phyloP scores from a whole-genome alignment of 1,284 basidiomycete species.

The Inonotus obliquus region DNA sequence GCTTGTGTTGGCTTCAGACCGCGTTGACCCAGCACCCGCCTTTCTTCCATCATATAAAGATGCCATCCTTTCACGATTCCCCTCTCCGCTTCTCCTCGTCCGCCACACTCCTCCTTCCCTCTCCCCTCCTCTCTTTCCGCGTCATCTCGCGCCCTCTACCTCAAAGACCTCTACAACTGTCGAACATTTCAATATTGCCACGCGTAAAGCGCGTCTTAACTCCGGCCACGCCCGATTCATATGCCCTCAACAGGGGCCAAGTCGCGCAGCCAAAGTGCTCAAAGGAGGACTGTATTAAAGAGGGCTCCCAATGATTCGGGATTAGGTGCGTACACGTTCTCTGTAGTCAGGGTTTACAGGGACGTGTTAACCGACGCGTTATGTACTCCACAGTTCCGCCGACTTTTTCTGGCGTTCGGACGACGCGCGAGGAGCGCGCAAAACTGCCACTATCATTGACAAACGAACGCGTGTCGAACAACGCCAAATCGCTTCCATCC shows the following conservation, averaged over 20 bases:
- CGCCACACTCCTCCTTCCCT: neutral
- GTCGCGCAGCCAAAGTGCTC: conserved; percentile 3
- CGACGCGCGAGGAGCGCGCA: conserved; percentile 5
- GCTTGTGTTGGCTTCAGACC: neutral
- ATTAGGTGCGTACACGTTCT: neutral
- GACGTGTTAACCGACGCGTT: neutral
- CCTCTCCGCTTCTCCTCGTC: neutral
- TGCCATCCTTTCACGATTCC: neutral
- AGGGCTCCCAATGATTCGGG: conserved; percentile 2
- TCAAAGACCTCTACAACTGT: too few species aligned
- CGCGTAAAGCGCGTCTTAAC: conserved; percentile 3
- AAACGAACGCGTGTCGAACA: neutral
- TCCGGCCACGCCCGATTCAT: neutral
- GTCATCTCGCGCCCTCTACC: neutral
- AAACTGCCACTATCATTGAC: conserved; percentile 2
- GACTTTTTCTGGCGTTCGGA: neutral
- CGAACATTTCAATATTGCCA: neutral
- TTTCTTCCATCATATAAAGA: conserved; percentile 1
- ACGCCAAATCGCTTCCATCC: neutral
- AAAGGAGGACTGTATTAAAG: neutral
- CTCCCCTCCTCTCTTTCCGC: neutral
- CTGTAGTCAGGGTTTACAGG: neutral
- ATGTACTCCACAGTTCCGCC: conserved; percentile 3
- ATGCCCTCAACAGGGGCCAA: conserved; percentile 1
- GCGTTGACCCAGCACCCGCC: neutral